Evolutionary conservation across 169 alveolate genomes (phyloP), one percentile per base, ranked within the genome.

Genomic region (Eimeria praecox): DNA sequence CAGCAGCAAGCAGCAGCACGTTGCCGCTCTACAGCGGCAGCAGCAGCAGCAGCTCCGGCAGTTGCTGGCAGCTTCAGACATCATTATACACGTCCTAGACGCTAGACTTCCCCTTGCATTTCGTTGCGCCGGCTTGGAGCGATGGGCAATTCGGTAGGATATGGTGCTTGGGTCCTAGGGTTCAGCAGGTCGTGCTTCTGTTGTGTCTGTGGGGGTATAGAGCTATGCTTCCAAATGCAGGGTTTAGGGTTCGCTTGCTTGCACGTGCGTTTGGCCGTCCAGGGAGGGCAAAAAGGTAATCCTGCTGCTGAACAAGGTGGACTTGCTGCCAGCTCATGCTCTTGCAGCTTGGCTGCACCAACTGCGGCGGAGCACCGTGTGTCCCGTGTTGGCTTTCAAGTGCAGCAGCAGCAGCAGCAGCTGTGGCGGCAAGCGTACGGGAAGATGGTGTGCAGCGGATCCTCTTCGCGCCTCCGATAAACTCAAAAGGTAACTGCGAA

Each of bases 21-120:
- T 92, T n/a, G 86, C 96, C 56, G 80, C 90, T 24, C 75, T 59
- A 62, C 73, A 95, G 92, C 92, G 90, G 96, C 85, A 95, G 91
- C 91, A 95, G 90, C 94, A 73, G 85, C 88, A 56, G 80, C 95
- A 90, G 69, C 69, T 96, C 59, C 97, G 98, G 62, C 97, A 96
- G 89, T 98, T 98, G 54, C 96, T 98, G 73, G 98, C 98, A 69
- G 97, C 97, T 42, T 96, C 99, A 20, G 99, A 98, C 96, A 98
- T 98, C 88, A 94, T 98, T 44, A 90, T 98, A 66, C 98, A 98
- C 80, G 99, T 98, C 6, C 96, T 99, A 69, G 99, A 99, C 97
- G 99, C 99, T 5, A 97, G 99, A 96, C 99, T 98, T 94, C 99
- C 99, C 27, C 90, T 96, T 69, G 98, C 98, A 40, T 98, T 98